Percentiles rank a stretch among this genome's conserved stretches.
Conservation (phyloP, 1,284 basidiomycete genomes). For the Pholiota adiposa region DNA sequence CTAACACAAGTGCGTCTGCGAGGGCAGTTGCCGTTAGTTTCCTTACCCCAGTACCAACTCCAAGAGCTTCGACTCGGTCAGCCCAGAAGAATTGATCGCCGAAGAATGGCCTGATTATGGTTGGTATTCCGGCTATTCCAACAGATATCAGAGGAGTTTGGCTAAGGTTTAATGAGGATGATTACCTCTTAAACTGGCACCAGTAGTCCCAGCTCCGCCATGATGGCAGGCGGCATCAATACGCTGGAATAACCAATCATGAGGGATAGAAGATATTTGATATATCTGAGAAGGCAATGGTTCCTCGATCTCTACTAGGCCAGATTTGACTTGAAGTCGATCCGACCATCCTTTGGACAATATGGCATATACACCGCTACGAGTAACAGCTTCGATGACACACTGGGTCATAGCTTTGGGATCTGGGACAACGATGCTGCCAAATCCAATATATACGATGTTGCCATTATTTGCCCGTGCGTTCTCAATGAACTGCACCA, state of each 20-base stretch:
- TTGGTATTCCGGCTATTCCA: conserved; percentile 85
- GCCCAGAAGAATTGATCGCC: conserved; percentile 99
- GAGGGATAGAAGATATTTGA: conserved; percentile 86
- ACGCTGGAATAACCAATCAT: conserved; percentile 95
- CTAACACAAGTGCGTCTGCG: conserved; percentile 76
- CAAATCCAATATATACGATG: conserved; percentile 97
- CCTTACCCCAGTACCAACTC: conserved; percentile 85
- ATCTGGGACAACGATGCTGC: conserved; percentile 97
- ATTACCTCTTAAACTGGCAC: conserved; percentile 88
- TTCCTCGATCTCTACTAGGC: conserved; percentile 64
- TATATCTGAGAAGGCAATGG: conserved; percentile 81
- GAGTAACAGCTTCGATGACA: conserved; percentile 86
- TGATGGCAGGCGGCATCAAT: conserved; percentile 98
- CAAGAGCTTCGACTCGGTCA: conserved; percentile 91
- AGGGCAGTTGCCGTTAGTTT: conserved; percentile 83
- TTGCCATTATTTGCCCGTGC: conserved; percentile 82
- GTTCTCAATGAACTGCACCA: conserved; percentile 82
- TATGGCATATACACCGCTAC: conserved; percentile 88
- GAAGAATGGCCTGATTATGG: conserved; percentile 97
- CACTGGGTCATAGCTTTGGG: conserved; percentile 90
- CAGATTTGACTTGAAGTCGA: conserved; percentile 75
- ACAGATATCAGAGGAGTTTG: conserved; percentile 4
- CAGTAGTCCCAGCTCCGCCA: conserved; percentile 95
- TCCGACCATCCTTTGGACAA: conserved; percentile 99
- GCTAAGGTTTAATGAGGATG: background rate